These are phyloP conservation scores for Maudiozyma barnettii DNA, from an alignment of 805 yeast genomes.

Conservation along the genomic window DNA sequence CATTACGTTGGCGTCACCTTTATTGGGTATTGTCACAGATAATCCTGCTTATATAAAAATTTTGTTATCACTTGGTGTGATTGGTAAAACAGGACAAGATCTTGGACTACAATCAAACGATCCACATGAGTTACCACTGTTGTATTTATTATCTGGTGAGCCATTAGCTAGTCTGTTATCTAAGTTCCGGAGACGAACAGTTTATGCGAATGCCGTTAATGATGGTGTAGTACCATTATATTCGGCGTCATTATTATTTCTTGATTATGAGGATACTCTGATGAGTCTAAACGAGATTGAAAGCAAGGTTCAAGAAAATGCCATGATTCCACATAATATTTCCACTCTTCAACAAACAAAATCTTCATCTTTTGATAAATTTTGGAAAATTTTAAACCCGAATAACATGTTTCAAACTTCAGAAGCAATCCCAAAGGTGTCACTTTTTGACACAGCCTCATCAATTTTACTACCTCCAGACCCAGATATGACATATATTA, in stretches of 20 bases:
- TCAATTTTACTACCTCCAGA: constrained; percentile 60
- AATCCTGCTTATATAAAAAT: constrained; percentile 67
- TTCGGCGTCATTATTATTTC: constrained; percentile 56
- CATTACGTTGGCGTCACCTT: constrained; percentile 64
- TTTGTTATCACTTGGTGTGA: constrained; percentile 61
- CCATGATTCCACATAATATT: constrained; percentile 4
- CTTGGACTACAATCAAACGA: constrained; percentile 44
- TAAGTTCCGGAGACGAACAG: constrained; percentile 51
- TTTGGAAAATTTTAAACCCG: constrained; percentile 35
- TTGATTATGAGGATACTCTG: constrained; percentile 51
- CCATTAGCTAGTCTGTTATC: constrained; percentile 46
- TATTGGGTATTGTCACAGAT: constrained; percentile 67
- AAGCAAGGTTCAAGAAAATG: background rate
- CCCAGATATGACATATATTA: constrained; percentile 51
- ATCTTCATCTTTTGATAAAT: constrained; percentile 37
- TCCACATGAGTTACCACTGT: constrained; percentile 42
- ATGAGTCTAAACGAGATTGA: constrained; percentile 22
- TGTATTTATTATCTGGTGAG: constrained; percentile 55
- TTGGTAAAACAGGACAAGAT: constrained; percentile 77
- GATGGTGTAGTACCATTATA: constrained; percentile 80
- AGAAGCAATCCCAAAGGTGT: constrained; percentile 46
- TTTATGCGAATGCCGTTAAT: constrained; percentile 66
- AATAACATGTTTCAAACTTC: constrained; percentile 11
- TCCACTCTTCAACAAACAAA: constrained; percentile 23
- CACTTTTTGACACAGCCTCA: constrained; percentile 61